Percentiles rank a stretch among this genome's conserved stretches.
phyloP scores from a whole-genome alignment of 768 basidiomycete species.

The Boletus coccyginus region DNA sequence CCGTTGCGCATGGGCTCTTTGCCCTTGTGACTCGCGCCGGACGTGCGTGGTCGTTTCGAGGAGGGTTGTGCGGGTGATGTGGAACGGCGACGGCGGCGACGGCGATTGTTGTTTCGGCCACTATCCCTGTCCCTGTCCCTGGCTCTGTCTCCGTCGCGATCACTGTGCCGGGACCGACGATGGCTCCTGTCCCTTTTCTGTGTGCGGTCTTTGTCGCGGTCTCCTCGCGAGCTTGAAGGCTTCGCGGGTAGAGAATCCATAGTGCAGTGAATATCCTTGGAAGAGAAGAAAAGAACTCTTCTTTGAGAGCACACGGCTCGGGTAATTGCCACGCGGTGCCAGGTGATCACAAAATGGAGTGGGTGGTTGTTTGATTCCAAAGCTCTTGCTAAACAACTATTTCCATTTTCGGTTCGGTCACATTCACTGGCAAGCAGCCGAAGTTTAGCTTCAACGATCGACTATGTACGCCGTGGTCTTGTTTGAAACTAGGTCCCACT shows the following conservation, averaged over 20 bases:
- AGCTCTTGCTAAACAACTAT: constrained; percentile 18
- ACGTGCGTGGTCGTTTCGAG: constrained; percentile 19
- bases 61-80: constrained; percentile 11
- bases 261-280: not conserved
- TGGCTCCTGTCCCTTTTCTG: constrained; percentile 5
- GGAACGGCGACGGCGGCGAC: constrained; percentile 12
- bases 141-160: constrained; percentile 7
- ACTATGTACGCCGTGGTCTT: too few relatives aligned
- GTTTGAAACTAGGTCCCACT: too few relatives aligned
- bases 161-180: constrained; percentile 5
- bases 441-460: too few relatives aligned
- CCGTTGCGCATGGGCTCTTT: constrained; percentile 12
- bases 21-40: constrained; percentile 12
- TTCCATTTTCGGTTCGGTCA: not conserved
- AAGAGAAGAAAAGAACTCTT: not conserved
- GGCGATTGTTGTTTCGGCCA: not conserved
- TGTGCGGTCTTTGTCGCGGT: constrained; percentile 14
- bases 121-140: not conserved
- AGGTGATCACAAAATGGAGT: not conserved
- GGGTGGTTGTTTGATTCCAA: constrained; percentile 28
- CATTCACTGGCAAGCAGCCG: too few relatives aligned
- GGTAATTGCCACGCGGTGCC: not conserved
- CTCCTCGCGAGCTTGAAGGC: constrained; percentile 15
- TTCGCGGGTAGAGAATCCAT: constrained; percentile 24
- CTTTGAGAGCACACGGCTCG: not conserved